Evolutionary conservation across 148 eudicot genomes (phyloP).

Genomic region (Arbutus unedo): DNA sequence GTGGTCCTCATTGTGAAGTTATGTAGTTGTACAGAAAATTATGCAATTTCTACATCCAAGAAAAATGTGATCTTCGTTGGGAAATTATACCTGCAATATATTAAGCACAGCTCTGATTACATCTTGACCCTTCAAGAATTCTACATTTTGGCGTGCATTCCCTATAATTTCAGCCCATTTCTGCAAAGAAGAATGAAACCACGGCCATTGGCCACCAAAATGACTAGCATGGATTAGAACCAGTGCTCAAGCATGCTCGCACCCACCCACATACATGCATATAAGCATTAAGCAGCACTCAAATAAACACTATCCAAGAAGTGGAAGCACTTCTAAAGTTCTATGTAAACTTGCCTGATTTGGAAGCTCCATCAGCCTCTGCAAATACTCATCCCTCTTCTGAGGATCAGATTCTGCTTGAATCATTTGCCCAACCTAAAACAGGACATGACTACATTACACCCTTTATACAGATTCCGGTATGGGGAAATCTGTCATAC

Average conservation of each 20-base stretch:
- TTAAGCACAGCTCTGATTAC: constrained; percentile 88
- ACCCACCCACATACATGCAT: neutral
- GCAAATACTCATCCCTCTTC: constrained; percentile 82
- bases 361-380: constrained; percentile 93
- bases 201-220: neutral
- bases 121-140: constrained; percentile 77
- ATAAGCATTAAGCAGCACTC: neutral
- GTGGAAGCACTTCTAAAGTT: no score
- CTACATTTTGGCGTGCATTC: constrained; percentile 90
- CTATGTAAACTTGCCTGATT: constrained; percentile 57
- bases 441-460: neutral
- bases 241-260: neutral
- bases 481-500: constrained; percentile 22
- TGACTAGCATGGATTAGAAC: no score
- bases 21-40: neutral
- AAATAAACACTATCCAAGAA: neutral
- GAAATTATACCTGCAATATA: constrained; percentile 73
- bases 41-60: neutral
- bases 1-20: no score
- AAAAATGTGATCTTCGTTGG: neutral
- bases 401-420: constrained; percentile 90
- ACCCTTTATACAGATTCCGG: neutral
- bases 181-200: constrained; percentile 44
- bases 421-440: constrained; percentile 94
- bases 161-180: constrained; percentile 98